Conservation (phyloP, 441 rosid species). For the Euphorbia corollata region DNA sequence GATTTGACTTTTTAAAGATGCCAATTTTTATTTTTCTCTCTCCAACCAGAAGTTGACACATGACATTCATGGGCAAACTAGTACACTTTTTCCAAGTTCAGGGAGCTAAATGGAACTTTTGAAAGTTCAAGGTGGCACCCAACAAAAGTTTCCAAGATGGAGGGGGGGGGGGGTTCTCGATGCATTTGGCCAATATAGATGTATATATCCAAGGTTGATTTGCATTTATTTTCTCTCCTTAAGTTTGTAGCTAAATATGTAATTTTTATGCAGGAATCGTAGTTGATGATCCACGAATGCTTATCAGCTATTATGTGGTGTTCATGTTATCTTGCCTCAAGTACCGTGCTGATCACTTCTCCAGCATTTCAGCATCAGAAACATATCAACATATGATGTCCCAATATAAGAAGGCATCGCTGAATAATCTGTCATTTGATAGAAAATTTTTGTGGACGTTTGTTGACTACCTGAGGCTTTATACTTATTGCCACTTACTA, state of each 20-base stretch:
- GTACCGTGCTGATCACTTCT: constrained; percentile 69
- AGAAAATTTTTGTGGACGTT: constrained; percentile 93
- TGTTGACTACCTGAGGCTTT: constrained; percentile 81
- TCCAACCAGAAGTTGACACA: too few relatives aligned
- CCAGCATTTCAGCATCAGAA: constrained; percentile 58
- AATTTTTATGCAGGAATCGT: constrained; percentile 56
- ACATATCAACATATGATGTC: constrained; percentile 70
- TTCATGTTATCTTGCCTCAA: constrained; percentile 85
- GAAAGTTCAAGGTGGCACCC: too few relatives aligned
- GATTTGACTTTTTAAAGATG: too few relatives aligned
- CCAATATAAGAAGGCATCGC: constrained; percentile 60
- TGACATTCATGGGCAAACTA: too few relatives aligned
- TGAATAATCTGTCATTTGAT: constrained; percentile 79
- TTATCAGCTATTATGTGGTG: constrained; percentile 70
- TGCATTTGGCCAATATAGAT: too few relatives aligned
- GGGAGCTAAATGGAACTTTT: too few relatives aligned
- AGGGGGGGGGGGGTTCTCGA: too few relatives aligned
- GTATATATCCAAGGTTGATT: too few relatives aligned
- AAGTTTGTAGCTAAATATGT: not conserved
- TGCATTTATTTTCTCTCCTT: too few relatives aligned
- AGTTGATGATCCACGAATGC: constrained; percentile 80
- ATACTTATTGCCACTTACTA: constrained; percentile 79
- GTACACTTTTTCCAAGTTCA: too few relatives aligned
- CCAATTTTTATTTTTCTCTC: too few relatives aligned
- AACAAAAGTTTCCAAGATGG: too few relatives aligned